Evolutionary conservation across 1,139 yeast species (phyloP), one percentile per base, ranked within the genome.

Genomic region (Candida sp.): DNA sequence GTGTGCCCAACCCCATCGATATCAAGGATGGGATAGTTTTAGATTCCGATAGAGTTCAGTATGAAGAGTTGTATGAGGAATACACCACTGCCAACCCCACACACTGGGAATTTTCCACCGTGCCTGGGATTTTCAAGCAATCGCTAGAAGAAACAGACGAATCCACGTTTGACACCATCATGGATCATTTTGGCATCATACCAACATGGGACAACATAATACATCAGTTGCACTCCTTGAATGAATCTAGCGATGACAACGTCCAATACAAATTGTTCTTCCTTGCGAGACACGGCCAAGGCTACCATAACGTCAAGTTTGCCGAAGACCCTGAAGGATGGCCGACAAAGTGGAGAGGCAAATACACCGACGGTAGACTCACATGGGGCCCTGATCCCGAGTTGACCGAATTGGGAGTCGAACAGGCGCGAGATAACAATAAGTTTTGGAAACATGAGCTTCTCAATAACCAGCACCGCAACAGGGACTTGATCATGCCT

Each of bases 221-320:
- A 5, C 43, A 49, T 0, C 69, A 75, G 25, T 55, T 86, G 26
- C 55, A 63, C 1, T 50, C 63, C 8, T 67, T 85, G 59, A 83
- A 84, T 56, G 57, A 54, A 2, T 44, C 58, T 1, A 72, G 78
- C 7, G 35, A 32, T 23, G 58, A 58, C 1, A 72, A 80, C 51
- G 83, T 70, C 42, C 61, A 62, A 30, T 85, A 86, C 65, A 87
- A 87, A 62, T 63, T 88, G 45, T 58, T 88, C 17, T 80, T 84
- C 49, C 72, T 86, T 48, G 92, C 90, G 2, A 77, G 96, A 58
- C 96, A 89, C 59, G 96, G 96, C 7, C 90, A 88, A 66, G 96
- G 96, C 0, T 84, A 73, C 65, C 96, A 89, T 63, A 89, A 89
- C 58, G 71, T 77, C 31, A 84, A 84, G 7, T 81, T 83, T 39